Conservation (phyloP, 208 protist species). For the Trichomonas tenax region DNA sequence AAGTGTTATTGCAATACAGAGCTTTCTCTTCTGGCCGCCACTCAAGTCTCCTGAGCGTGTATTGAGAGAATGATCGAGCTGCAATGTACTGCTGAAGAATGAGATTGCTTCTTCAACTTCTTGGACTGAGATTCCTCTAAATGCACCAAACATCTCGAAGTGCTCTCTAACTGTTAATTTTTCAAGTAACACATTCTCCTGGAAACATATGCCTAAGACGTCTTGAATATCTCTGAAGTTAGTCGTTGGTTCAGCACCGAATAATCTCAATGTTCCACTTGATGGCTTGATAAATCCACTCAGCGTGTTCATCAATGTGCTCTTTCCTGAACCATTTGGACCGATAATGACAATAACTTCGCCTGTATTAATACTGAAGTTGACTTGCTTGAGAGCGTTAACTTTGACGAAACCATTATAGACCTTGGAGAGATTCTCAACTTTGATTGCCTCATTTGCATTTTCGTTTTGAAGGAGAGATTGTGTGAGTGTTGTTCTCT, state of each 20-base stretch:
- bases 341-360: constrained; percentile 1
- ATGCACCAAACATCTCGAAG: neutral
- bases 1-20: neutral
- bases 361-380: neutral
- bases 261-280: neutral
- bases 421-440: neutral
- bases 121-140: neutral
- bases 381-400: neutral
- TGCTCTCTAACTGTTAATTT: neutral
- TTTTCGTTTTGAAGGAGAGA: neutral
- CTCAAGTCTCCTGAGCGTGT: neutral
- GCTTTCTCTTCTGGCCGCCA: constrained; percentile 22
- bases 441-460: neutral
- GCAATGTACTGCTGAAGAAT: neutral
- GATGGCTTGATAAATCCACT: neutral
- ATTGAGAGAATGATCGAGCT: neutral
- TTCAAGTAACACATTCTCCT: neutral
- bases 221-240: neutral
- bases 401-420: neutral
- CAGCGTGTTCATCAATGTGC: neutral
- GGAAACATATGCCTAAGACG: neutral
- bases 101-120: neutral
- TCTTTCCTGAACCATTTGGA: constrained; percentile 8
- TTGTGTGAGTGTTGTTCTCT: neutral
- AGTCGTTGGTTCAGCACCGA: neutral